phyloP scores from a whole-genome alignment of 192 early-diverging fungal genomes.

The Podila epigama region DNA sequence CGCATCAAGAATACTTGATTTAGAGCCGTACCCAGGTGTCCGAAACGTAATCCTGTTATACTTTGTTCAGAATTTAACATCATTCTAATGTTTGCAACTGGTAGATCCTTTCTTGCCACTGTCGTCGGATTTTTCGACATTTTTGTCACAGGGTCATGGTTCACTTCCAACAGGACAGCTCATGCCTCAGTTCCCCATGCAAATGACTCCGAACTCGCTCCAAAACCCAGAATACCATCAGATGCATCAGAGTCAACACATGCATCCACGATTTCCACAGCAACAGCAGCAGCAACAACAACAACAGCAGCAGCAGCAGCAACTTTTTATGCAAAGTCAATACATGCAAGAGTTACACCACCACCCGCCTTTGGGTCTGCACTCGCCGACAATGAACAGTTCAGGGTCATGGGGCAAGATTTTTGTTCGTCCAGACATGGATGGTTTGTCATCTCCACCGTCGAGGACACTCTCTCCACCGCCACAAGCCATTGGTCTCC shows the following conservation, averaged over 20 bases:
- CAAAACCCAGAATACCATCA: conserved; percentile 6
- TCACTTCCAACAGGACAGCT: conserved; percentile 21
- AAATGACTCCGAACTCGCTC: conserved; percentile 15
- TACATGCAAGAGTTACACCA: not conserved
- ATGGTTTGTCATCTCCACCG: conserved; percentile 16
- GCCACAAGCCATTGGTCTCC: not conserved
- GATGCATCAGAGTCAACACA: conserved; percentile 14
- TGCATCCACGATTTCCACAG: not conserved
- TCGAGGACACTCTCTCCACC: conserved; percentile 16
- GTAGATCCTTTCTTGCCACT: conserved; percentile 30
- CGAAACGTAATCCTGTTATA: not conserved
- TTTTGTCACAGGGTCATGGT: conserved; percentile 30
- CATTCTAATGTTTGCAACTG: not conserved
- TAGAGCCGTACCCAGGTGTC: not conserved
- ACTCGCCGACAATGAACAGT: conserved; percentile 15
- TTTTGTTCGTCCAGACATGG: conserved; percentile 14
- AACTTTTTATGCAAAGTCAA: conserved; percentile 13
- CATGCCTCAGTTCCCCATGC: conserved; percentile 34
- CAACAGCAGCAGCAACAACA: conserved; percentile 9
- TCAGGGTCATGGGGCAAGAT: conserved; percentile 10
- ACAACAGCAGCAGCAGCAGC: conserved; percentile 9
- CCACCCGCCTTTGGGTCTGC: conserved; percentile 11
- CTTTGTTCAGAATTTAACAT: not conserved
- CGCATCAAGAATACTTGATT: not conserved
- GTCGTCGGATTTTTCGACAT: conserved; percentile 25